Conservation (phyloP, 2,329 filamentous ascomycete genomes). For the Fusarium nygamai region DNA sequence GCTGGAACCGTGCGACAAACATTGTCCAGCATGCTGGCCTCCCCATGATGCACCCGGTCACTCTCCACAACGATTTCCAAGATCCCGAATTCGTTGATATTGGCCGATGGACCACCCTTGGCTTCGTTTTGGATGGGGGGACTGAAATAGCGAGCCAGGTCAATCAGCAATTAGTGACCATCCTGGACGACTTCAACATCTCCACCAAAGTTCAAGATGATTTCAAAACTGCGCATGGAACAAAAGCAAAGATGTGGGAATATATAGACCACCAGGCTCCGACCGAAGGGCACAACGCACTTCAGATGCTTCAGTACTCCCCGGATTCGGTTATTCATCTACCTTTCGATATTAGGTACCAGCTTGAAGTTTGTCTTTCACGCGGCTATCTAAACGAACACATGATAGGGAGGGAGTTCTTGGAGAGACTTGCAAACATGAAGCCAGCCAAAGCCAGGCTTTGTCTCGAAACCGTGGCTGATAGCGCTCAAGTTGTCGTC, state of each 20-base stretch:
- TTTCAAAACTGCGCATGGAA: conserved; percentile 53
- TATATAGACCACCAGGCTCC: conserved; percentile 42
- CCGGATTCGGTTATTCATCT: conserved; percentile 51
- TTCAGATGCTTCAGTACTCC: conserved; percentile 42
- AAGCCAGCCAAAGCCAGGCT: conserved; percentile 64
- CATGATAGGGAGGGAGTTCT: conserved; percentile 73
- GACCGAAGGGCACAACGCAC: conserved; percentile 34
- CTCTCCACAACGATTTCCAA: conserved; percentile 50
- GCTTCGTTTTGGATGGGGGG: conserved; percentile 52
- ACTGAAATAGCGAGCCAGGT: conserved; percentile 47
- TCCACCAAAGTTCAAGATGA: conserved; percentile 52
- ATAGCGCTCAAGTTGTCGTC: conserved; percentile 68
- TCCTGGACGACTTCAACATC: conserved; percentile 80
- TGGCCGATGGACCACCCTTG: conserved; percentile 67
- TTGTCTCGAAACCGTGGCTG: conserved; percentile 79
- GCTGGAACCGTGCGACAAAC: conserved; percentile 61
- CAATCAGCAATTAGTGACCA: conserved; percentile 54
- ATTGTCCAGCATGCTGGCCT: conserved; percentile 51
- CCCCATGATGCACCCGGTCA: conserved; percentile 49
- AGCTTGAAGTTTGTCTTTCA: conserved; percentile 93
- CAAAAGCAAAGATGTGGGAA: conserved; percentile 44
- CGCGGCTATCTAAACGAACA: conserved; percentile 80
- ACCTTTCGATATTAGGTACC: conserved; percentile 81
- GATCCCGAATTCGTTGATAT: conserved; percentile 57
- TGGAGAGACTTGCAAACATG: conserved; percentile 65